Evolutionary conservation across 192 early-diverging fungal genomes (phyloP), one percentile per base, ranked within the genome.

Genomic region (Ramicandelaber brevisporus): DNA sequence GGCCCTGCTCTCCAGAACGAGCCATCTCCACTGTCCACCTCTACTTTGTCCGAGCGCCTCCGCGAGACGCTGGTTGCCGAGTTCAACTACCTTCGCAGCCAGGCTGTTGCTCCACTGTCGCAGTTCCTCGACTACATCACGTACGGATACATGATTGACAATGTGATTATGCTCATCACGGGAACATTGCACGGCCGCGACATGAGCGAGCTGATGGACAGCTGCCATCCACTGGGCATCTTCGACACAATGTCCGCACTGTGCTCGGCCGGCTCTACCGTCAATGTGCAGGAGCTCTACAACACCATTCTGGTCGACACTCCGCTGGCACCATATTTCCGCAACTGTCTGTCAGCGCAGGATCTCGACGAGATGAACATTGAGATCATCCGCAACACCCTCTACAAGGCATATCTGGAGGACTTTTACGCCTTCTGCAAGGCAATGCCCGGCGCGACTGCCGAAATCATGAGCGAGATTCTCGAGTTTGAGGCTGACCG

Each of bases 321-420:
- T 14, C 93, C 89, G 14, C 53, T 92, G 74, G 93, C 89, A 0
- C 79, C 84, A 29, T 99, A 99, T 45, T 99, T 99, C 51, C 71
- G 77, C 38, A 82, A 99, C 46, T 96, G 86, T 36, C 54, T 98
- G 15, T 83, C 78, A 8, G 90, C 88, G 20, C 77, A 92, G 40
- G 93, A 99, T 49, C 53, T 99, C 35, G 87, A 99, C 46, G 93
- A 99, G 58, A 65, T 99, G 48, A 96, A 99, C 55, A 99, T 99
- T 61, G 93, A 99, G 46, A 96, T 99, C 33, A 99, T 99, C 46
- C 70, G 93, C 38, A 99, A 96, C 61, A 96, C 86, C 1, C 65
- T 99, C 21, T 86, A 96, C 63, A 92, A 93, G 53, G 86, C 90
- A 8, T 99, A 99, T 36, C 48, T 99, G 39, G 88, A 99, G 55